phyloP scores from a whole-genome alignment of 2,329 filamentous ascomycete genomes.

The Fusarium globosum region DNA sequence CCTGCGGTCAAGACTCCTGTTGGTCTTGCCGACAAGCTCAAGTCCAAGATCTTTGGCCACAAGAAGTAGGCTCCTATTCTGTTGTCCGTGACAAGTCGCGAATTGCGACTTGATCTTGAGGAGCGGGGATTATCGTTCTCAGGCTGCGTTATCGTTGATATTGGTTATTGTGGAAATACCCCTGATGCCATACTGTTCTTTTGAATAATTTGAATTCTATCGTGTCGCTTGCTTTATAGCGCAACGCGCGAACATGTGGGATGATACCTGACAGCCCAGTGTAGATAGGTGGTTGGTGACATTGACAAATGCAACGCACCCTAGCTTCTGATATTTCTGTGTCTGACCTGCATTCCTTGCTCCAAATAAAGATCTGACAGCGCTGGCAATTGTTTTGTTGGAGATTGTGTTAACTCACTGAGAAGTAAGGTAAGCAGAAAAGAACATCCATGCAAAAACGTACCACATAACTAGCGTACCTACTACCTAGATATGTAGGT shows the following conservation, averaged over 20 bases:
- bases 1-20: slow-evolving; percentile 46
- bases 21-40: slow-evolving; percentile 67
- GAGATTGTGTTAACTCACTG: background rate
- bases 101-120: background rate
- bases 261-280: background rate
- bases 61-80: slow-evolving; percentile 54
- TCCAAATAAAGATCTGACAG: slow-evolving; percentile 25
- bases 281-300: background rate
- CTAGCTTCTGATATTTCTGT: background rate
- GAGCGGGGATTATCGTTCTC: slow-evolving; percentile 4
- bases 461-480: background rate
- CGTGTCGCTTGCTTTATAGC: slow-evolving; percentile 13
- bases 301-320: background rate
- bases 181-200: slow-evolving; percentile 37
- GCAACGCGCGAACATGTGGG: background rate
- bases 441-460: background rate
- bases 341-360: slow-evolving; percentile 7
- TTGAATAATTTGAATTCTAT: slow-evolving; percentile 19
- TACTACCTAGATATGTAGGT: too few relatives aligned
- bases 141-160: slow-evolving; percentile 17
- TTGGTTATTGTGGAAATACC: slow-evolving; percentile 43
- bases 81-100: background rate
- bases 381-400: background rate
- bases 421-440: slow-evolving; percentile 1
- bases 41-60: slow-evolving; percentile 64